A percentile compares a stretch with the other conserved stretches of the same genome.
Conservation (phyloP, 371 early-diverging fungal genomes). For the Mycotypha africana region DNA sequence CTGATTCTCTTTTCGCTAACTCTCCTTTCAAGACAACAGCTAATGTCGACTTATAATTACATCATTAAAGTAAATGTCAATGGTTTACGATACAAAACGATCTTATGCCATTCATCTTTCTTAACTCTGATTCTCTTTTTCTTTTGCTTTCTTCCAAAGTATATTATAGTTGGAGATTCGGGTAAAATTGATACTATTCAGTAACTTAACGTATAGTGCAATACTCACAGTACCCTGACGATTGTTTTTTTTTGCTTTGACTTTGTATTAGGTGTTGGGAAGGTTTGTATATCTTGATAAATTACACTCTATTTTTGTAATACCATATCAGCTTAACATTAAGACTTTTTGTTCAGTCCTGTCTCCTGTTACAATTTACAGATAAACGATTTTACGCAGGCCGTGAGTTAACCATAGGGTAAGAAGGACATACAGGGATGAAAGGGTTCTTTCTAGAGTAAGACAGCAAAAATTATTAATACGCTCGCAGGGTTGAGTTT, state of each 20-base stretch:
- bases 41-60: conserved; percentile 39
- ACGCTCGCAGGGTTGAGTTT: conserved; percentile 64
- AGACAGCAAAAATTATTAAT: too few relatives aligned
- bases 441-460: too few relatives aligned
- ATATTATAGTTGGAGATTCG: conserved; percentile 45
- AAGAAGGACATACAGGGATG: conserved; percentile 10
- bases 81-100: too few relatives aligned
- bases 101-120: not conserved
- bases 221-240: too few relatives aligned
- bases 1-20: too few relatives aligned
- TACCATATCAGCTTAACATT: too few relatives aligned
- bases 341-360: conserved; percentile 46
- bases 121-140: not conserved
- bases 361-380: conserved; percentile 77
- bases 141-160: conserved; percentile 11
- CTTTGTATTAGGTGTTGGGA: conserved; percentile 62
- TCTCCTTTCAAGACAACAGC: too few relatives aligned
- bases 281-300: conserved; percentile 35
- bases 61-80: conserved; percentile 48
- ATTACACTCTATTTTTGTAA: too few relatives aligned
- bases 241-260: not conserved
- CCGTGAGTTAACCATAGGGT: conserved; percentile 86
- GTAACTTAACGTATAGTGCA: too few relatives aligned
- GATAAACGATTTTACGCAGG: conserved; percentile 79
- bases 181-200: conserved; percentile 15